Conservation (phyloP, 352 stramenopile genomes). For the Pilasporangium apinafurcum region DNA sequence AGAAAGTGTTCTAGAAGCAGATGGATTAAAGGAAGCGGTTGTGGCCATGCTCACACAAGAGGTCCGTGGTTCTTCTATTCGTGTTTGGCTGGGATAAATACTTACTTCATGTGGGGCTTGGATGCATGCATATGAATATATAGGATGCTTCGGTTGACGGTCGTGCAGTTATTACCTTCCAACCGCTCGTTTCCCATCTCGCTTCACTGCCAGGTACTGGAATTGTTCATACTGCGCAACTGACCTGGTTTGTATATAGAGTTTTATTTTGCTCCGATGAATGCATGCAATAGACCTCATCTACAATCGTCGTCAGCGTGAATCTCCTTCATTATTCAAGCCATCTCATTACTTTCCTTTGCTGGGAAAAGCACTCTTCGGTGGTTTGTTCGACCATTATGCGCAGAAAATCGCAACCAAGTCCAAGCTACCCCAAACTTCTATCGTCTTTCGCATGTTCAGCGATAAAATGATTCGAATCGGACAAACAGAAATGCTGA, state of each 20-base stretch:
- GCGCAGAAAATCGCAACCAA: background rate
- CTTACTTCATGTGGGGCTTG: too few relatives aligned
- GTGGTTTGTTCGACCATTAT: constrained; percentile 5
- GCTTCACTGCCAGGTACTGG: constrained; percentile 50
- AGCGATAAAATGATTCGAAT: constrained; percentile 59
- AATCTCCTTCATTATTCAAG: constrained; percentile 37
- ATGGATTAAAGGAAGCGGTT: constrained; percentile 23
- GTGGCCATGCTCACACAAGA: constrained; percentile 28
- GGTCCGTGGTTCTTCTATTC: constrained; percentile 5
- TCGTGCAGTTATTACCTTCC: constrained; percentile 3
- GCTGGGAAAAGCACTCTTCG: constrained; percentile 40
- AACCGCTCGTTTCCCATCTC: constrained; percentile 36
- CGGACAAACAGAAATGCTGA: constrained; percentile 27
- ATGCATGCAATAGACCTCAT: constrained; percentile 33
- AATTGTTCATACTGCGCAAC: background rate
- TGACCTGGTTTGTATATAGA: too few relatives aligned
- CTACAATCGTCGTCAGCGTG: constrained; percentile 44
- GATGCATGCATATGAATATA: background rate
- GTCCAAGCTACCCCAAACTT: background rate
- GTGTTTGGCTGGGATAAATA: too few relatives aligned
- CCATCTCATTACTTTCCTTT: constrained; percentile 33
- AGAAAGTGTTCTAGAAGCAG: constrained; percentile 15
- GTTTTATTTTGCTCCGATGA: too few relatives aligned
- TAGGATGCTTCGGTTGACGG: constrained; percentile 3
- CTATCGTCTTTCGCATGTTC: constrained; percentile 43